Base-by-base conservation (phyloP, 176 grass and related monocot genomes). In the Oryza nivara region DNA sequence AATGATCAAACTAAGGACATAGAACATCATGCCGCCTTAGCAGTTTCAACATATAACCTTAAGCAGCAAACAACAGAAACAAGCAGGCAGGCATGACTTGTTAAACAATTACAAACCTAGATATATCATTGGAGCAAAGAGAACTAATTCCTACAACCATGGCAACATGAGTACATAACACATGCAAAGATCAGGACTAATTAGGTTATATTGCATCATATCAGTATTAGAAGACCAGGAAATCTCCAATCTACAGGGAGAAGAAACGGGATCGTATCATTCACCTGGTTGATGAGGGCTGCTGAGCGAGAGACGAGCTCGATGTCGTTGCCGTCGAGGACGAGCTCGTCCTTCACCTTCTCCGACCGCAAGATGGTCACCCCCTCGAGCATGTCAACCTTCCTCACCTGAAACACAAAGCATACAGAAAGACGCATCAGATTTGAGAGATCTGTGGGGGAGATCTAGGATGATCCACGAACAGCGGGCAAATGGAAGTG, bases 311-410 rank as follows among this genome's bases (percentile, higher is more conserved):
- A 98, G 56, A 98, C 93, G 15, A 98, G 91, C 76, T 98, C 91
- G 72, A 98, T 54, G 87, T 95, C 95, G 74, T 93, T 98, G 46
- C 95, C 91, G 20, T 98, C 92, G 47, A 98, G 91, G 73, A 93
- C 1, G n/a, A 98, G 88, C 88, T 98, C 93, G 75, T 98, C 92
- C 89, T 98, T 98, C 12, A 98, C 96, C 77, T 98, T 98, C 72
- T 95, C 96, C 0, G 96, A 98, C 20, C 93, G 72, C 22, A 89
- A 5, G 85, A 95, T 91, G 68, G 89, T 90, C 16, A 98, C 92
- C 19, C 89, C 92, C 0, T 98, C 87, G 2, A 98, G 91, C 92
- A 98, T 93, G 85, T 98, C 92, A 25, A 97, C 95, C 74, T 97
- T 97, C 61, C 92, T 88, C 43, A 97, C 95, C 92, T 92, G 79